Percentiles rank a stretch among this genome's conserved stretches.
Evolutionary conservation across 768 basidiomycete genomes (phyloP).

Genomic region (Boletus fagicola): DNA sequence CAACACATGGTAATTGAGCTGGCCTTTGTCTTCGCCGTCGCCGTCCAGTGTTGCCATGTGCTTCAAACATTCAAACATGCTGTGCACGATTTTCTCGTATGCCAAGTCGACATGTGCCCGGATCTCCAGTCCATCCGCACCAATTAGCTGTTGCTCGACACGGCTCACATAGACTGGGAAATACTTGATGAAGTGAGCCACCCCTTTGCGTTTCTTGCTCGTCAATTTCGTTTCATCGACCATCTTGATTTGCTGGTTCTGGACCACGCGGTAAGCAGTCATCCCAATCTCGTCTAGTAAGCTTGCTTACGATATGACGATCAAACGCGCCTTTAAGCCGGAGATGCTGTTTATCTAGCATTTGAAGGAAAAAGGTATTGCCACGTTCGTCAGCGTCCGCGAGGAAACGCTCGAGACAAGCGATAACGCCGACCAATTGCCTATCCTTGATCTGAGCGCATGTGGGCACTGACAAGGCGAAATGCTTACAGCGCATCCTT

Average conservation of each 20-base stretch:
- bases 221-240: constrained; percentile 91
- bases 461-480: background rate
- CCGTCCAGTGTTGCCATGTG: constrained; percentile 96
- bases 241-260: constrained; percentile 84
- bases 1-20: constrained; percentile 94
- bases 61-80: constrained; percentile 91
- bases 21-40: constrained; percentile 93
- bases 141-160: constrained; percentile 81
- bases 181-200: constrained; percentile 87
- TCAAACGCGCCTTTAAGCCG: constrained; percentile 76
- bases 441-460: constrained; percentile 40
- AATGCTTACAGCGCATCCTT: constrained; percentile 67
- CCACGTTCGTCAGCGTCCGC: constrained; percentile 77
- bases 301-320: constrained; percentile 59
- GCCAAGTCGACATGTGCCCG: constrained; percentile 73
- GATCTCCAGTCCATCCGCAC: constrained; percentile 73
- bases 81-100: constrained; percentile 84
- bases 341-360: constrained; percentile 81
- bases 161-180: constrained; percentile 87
- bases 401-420: constrained; percentile 72
- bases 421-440: constrained; percentile 82
- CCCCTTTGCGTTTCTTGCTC: constrained; percentile 89
- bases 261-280: constrained; percentile 1
- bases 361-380: constrained; percentile 67
- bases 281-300: background rate